phyloP scores from a whole-genome alignment of 2,329 filamentous ascomycete genomes.

The Neocucurbitaria cava region DNA sequence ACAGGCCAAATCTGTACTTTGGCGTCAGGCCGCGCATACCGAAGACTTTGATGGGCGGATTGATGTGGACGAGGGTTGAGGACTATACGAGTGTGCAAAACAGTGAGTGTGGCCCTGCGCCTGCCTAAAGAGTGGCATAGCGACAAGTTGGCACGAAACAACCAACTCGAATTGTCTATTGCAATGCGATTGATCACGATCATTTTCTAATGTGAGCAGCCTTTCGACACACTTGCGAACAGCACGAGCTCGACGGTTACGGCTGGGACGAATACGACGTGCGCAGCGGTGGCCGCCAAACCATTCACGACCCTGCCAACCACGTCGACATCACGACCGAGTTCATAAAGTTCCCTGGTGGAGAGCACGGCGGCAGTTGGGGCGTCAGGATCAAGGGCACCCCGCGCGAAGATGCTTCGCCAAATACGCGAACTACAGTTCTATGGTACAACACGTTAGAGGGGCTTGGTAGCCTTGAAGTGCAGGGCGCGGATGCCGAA shows the following conservation, averaged over 20 bases:
- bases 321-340: conserved; percentile 88
- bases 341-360: conserved; percentile 91
- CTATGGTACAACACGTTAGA: conserved; percentile 86
- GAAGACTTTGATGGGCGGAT: conserved; percentile 78
- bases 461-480: conserved; percentile 71
- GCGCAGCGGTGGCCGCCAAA: conserved; percentile 83
- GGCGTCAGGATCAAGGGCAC: conserved; percentile 84
- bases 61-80: conserved; percentile 91
- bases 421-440: conserved; percentile 75
- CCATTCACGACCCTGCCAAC: conserved; percentile 89
- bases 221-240: conserved; percentile 94
- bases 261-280: conserved; percentile 98
- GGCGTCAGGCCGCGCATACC: conserved; percentile 83
- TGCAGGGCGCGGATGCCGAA: conserved; percentile 58
- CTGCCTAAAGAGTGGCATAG: conserved; percentile 21
- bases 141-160: background rate
- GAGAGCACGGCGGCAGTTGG: conserved; percentile 88
- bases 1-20: conserved; percentile 93
- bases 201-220: conserved; percentile 58
- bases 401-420: conserved; percentile 71
- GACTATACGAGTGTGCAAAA: conserved; percentile 76
- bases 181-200: background rate
- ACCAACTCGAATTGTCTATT: background rate
- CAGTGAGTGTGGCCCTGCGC: conserved; percentile 61
- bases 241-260: conserved; percentile 93